Conservation (phyloP, 371 early-diverging fungal species). For the Saksenaea vasiformis region DNA sequence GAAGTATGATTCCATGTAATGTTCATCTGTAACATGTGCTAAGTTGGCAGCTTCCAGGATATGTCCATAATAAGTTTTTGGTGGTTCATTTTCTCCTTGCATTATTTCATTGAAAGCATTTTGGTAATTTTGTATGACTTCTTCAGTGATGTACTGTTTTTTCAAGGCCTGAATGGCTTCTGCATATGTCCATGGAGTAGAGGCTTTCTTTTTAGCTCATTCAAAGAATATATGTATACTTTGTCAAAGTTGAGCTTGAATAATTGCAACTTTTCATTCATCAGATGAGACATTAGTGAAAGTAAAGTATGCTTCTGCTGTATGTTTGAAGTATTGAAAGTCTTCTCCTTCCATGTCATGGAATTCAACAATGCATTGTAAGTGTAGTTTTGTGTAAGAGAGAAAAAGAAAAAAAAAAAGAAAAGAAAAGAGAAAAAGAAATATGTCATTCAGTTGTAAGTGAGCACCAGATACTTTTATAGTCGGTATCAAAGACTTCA, state of each 20-base stretch:
- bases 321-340: slow-evolving; percentile 9
- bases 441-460: too few relatives aligned
- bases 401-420: too few relatives aligned
- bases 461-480: too few relatives aligned
- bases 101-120: slow-evolving; percentile 4
- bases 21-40: background rate
- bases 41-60: slow-evolving; percentile 14
- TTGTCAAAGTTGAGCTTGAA: slow-evolving; percentile 6
- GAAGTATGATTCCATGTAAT: background rate
- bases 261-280: slow-evolving; percentile 1
- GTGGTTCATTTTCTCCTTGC: slow-evolving; percentile 17
- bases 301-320: slow-evolving; percentile 8
- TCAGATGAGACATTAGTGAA: background rate
- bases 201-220: background rate
- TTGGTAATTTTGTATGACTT: slow-evolving; percentile 7
- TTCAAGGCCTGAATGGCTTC: slow-evolving; percentile 3
- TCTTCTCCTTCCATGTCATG: slow-evolving; percentile 17
- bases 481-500: too few relatives aligned
- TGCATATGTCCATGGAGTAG: background rate
- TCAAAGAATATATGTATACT: background rate
- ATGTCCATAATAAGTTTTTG: slow-evolving; percentile 1
- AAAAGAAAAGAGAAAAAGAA: too few relatives aligned
- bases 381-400: too few relatives aligned
- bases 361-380: slow-evolving; percentile 11
- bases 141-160: slow-evolving; percentile 8